Evolutionary conservation across 768 basidiomycete genomes (phyloP), one percentile per base, ranked within the genome.

Genomic region (Thelephora ganbajun): DNA sequence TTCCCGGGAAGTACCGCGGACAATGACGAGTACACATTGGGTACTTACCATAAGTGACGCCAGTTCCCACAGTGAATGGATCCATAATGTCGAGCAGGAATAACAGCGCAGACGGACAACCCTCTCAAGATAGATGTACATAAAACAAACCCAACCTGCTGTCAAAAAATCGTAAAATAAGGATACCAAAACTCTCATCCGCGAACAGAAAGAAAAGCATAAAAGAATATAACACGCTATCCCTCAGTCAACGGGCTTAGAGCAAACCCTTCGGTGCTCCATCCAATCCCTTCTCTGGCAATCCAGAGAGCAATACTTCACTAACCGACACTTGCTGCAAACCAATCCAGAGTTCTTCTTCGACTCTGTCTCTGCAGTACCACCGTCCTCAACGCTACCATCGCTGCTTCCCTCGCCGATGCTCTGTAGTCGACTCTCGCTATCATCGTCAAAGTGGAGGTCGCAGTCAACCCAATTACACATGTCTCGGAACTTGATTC

Each of bases 381-480:
- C 68, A 30, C 26, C 4, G 9, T 30, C 26, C 42, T 69, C 71
- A 19, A 56, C 60, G 50, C 68, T 69, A 48, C 65, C 66, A 51
- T 70, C 70, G 39, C 61, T 68, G 50, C 67, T 67, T 39, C 63
- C 66, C 37, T 52, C 52, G 12, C 41, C 37, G 5, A 42, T 12
- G 5, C 20, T n/a, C 26, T 30, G 26, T 4, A 30, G 26, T 30
- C 9, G 26, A 9, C 34, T 33, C 11, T 34, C 45, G 42, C 26
- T 45, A 30, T 72, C 71, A 43, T 74, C 76, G 46, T 66, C 64
- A 56, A 85, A 85, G 50, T 68, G 69, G 33, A 77, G 67, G 51
- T 74, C 67, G 56, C 83, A 86, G 54, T 83, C 82, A 47, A 84
- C 79, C 83, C 83, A 86, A 55, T 86, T 86, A 62, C 83, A 86